Conservation (phyloP, 2,329 filamentous ascomycete genomes). For the Trichoderma polysporum region DNA sequence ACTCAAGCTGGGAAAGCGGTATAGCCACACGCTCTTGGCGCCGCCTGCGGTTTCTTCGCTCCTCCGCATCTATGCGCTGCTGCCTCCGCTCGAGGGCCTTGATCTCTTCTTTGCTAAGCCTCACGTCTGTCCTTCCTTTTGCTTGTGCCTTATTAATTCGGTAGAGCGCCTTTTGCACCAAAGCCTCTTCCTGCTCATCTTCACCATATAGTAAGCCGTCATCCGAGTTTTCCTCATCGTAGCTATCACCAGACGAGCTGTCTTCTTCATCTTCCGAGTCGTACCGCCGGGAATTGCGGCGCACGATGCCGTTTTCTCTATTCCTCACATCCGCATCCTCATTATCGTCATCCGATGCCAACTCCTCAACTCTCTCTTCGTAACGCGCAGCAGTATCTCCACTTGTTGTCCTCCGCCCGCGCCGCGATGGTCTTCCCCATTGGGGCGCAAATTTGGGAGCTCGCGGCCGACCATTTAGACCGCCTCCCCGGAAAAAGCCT, state of each 20-base stretch:
- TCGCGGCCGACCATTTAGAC: conserved; percentile 99
- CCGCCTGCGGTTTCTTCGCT: conserved; percentile 39
- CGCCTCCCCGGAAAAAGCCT: conserved; percentile 99
- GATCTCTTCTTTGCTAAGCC: conserved; percentile 75
- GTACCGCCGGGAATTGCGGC: conserved; percentile 37
- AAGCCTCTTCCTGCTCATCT: conserved; percentile 61
- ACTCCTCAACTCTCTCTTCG: conserved; percentile 60
- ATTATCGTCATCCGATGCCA: conserved; percentile 61
- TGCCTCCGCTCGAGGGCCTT: conserved; percentile 71
- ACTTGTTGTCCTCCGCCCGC: conserved; percentile 65
- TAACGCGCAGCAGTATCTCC: conserved; percentile 44
- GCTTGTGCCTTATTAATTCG: conserved; percentile 77
- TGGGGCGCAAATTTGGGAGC: conserved; percentile 90
- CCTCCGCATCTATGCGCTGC: conserved; percentile 56
- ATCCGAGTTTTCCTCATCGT: conserved; percentile 39
- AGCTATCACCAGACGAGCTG: conserved; percentile 25
- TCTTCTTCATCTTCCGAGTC: conserved; percentile 37
- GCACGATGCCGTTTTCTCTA: conserved; percentile 38
- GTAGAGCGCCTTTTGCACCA: conserved; percentile 75
- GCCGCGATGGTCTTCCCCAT: conserved; percentile 99
- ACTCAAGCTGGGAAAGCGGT: conserved; percentile 53
- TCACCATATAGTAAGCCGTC: conserved; percentile 26
- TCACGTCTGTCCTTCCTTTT: conserved; percentile 75
- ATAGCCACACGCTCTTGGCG: conserved; percentile 51
- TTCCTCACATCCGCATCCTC: conserved; percentile 56